Conservation (phyloP, 2,329 filamentous ascomycete species). For the Immersiporthe knoxdaviesiana region DNA sequence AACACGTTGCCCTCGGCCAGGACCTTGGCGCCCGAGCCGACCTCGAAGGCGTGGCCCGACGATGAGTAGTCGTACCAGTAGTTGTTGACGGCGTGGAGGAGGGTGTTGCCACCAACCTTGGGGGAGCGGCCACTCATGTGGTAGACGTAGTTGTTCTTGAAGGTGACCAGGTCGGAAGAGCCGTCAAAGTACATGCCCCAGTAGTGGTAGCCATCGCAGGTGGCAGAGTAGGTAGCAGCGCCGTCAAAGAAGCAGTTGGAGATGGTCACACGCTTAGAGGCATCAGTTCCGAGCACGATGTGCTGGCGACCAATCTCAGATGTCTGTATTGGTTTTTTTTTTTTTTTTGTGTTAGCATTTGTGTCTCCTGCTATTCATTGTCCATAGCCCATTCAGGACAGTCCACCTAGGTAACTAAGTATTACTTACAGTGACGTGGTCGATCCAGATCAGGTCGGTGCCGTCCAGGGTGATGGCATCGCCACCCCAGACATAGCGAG, state of each 20-base stretch:
- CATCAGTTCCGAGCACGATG: slow-evolving; percentile 31
- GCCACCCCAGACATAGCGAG: slow-evolving; percentile 62
- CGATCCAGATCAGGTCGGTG: slow-evolving; percentile 33
- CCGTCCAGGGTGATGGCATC: slow-evolving; percentile 59
- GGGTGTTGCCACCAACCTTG: slow-evolving; percentile 60
- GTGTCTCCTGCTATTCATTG: background rate
- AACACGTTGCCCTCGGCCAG: slow-evolving; percentile 63
- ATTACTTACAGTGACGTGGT: slow-evolving; percentile 28
- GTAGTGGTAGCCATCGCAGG: slow-evolving; percentile 63
- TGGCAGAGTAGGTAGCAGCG: slow-evolving; percentile 56
- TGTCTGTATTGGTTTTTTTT: slow-evolving; percentile 50
- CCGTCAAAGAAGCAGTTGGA: slow-evolving; percentile 65
- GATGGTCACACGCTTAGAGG: slow-evolving; percentile 57
- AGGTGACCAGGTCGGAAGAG: slow-evolving; percentile 56
- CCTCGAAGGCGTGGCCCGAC: slow-evolving; percentile 60
- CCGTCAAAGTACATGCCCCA: slow-evolving; percentile 62
- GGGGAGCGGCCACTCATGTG: slow-evolving; percentile 60
- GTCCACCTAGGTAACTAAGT: no score
- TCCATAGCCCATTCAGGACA: background rate
- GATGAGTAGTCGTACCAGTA: slow-evolving; percentile 55
- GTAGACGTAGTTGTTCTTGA: slow-evolving; percentile 66
- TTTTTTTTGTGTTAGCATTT: slow-evolving; percentile 30
- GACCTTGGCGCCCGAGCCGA: slow-evolving; percentile 47
- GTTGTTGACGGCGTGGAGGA: slow-evolving; percentile 65
- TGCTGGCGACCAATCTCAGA: slow-evolving; percentile 63